Evolutionary conservation across 768 basidiomycete genomes (phyloP).

Genomic region (Phallus indusiatus): DNA sequence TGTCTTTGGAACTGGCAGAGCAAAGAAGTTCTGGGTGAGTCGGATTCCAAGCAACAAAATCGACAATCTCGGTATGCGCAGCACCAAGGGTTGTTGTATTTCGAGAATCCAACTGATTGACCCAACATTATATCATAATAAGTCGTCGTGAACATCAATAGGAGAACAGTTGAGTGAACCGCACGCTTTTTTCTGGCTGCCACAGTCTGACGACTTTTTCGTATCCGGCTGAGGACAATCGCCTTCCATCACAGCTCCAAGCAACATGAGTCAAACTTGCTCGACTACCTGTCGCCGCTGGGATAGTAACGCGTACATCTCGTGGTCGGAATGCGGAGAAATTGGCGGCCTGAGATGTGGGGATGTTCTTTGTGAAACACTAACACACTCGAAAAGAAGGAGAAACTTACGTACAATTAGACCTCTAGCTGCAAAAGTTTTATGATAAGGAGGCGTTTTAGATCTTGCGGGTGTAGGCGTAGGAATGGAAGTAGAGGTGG

Average conservation of each 20-base stretch:
- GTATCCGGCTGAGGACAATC: constrained; percentile 71
- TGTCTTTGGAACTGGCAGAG: constrained; percentile 68
- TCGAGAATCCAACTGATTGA: constrained; percentile 72
- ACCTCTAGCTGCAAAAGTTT: constrained; percentile 58
- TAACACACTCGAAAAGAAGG: not conserved
- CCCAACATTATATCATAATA: no score
- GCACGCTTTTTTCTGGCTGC: constrained; percentile 68
- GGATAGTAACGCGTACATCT: constrained; percentile 55
- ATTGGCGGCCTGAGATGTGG: constrained; percentile 48
- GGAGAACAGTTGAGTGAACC: no score
- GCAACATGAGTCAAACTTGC: constrained; percentile 56
- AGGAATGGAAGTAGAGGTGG: no score
- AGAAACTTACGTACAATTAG: constrained; percentile 52
- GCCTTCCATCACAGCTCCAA: constrained; percentile 80
- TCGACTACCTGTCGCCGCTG: constrained; percentile 29
- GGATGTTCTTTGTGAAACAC: not conserved
- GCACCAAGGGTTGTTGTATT: constrained; percentile 57
- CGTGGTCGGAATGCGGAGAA: constrained; percentile 76
- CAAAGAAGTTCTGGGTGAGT: constrained; percentile 78
- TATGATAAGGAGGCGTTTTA: constrained; percentile 57
- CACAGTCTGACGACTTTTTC: constrained; percentile 74
- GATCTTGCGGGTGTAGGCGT: constrained; percentile 34
- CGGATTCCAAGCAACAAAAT: constrained; percentile 78
- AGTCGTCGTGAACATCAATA: no score
- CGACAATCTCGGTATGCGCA: constrained; percentile 71